Percentiles rank a stretch among this genome's conserved stretches.
Conservation (phyloP, 208 protist species). For the Angomonas deanei region DNA sequence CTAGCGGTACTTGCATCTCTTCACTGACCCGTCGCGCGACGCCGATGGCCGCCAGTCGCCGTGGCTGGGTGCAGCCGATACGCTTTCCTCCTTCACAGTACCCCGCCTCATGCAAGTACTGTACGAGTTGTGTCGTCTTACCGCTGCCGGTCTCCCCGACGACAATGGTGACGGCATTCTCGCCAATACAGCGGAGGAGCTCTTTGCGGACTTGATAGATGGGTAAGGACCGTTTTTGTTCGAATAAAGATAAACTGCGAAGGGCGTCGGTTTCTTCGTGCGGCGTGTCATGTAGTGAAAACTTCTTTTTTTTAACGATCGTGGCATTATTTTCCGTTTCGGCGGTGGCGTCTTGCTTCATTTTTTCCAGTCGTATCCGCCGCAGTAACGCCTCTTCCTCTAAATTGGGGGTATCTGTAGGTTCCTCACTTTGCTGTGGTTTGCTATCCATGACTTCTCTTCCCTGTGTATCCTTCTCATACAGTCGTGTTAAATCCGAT, state of each 20-base stretch:
- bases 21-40: constrained; percentile 91
- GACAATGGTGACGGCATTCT: constrained; percentile 77
- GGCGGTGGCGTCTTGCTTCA: not conserved
- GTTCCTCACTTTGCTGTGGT: constrained; percentile 5
- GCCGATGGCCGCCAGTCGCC: constrained; percentile 93
- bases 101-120: constrained; percentile 79
- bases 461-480: constrained; percentile 37
- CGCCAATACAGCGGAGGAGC: constrained; percentile 72
- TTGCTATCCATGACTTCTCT: not conserved
- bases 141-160: constrained; percentile 89
- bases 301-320: too few relatives aligned
- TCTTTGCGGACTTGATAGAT: constrained; percentile 63
- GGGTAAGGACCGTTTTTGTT: constrained; percentile 42
- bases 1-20: constrained; percentile 87
- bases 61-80: constrained; percentile 93
- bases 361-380: constrained; percentile 15
- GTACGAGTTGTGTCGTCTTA: constrained; percentile 90
- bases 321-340: not conserved
- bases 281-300: constrained; percentile 28
- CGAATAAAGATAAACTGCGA: constrained; percentile 25
- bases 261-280: constrained; percentile 31
- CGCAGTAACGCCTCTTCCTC: constrained; percentile 15
- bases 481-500: constrained; percentile 50
- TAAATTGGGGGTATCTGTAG: constrained; percentile 14
- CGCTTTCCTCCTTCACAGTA: constrained; percentile 35